phyloP scores from a whole-genome alignment of 306 rosid species.

The Datisca glomerata region DNA sequence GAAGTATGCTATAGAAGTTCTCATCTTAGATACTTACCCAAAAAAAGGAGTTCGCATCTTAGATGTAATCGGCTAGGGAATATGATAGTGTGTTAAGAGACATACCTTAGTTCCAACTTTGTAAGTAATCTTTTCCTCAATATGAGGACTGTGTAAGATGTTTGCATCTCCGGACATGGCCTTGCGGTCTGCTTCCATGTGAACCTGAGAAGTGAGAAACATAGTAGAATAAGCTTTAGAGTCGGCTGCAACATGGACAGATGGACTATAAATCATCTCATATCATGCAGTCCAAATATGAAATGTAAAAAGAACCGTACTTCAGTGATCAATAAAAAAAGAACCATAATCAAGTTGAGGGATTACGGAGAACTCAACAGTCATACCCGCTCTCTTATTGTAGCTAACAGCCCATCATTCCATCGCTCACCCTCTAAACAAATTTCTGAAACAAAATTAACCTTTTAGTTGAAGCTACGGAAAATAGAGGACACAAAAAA shows the following conservation, averaged over 20 bases:
- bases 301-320: not conserved
- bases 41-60: too few species aligned
- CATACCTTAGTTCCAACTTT: slow-evolving; percentile 85
- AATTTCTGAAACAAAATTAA: slow-evolving; percentile 29
- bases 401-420: slow-evolving; percentile 93
- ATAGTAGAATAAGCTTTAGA: slow-evolving; percentile 7
- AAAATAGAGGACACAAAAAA: not conserved
- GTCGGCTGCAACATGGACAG: slow-evolving; percentile 11
- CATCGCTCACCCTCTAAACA: slow-evolving; percentile 64
- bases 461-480: not conserved
- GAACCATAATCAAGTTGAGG: slow-evolving; percentile 5
- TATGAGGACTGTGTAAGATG: slow-evolving; percentile 28
- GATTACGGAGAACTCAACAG: slow-evolving; percentile 10
- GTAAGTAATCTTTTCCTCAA: slow-evolving; percentile 59
- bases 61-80: too few species aligned
- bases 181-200: slow-evolving; percentile 89
- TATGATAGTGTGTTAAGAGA: not conserved
- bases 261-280: too few species aligned
- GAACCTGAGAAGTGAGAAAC: slow-evolving; percentile 44
- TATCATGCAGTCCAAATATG: not conserved
- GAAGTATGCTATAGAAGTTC: not conserved
- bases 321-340: not conserved
- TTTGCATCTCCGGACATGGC: slow-evolving; percentile 50
- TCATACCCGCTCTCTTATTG: slow-evolving; percentile 82
- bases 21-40: too few species aligned